A percentile compares a stretch with the other conserved stretches of the same genome.
Evolutionary conservation across 805 yeast genomes (phyloP).

Genomic region (Candida fluviatilis): DNA sequence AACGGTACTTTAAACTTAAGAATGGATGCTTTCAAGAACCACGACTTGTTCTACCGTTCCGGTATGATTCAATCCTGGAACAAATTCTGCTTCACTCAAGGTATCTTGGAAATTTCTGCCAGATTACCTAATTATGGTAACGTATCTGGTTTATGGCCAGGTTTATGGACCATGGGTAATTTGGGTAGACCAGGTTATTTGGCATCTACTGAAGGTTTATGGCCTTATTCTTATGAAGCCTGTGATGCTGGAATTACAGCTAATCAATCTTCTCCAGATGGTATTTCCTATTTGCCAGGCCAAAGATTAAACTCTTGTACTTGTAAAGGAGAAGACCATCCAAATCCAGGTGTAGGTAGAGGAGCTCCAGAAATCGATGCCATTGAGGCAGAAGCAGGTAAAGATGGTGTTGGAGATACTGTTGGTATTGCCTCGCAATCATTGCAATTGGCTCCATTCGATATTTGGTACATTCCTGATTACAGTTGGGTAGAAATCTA

Average conservation of each 20-base stretch:
- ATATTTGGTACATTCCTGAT: slow-evolving; percentile 92
- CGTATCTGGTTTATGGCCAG: slow-evolving; percentile 38
- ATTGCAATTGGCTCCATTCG: slow-evolving; percentile 87
- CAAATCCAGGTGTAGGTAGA: slow-evolving; percentile 32
- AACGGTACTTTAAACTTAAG: slow-evolving; percentile 32
- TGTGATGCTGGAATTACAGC: slow-evolving; percentile 40
- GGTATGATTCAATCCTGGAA: slow-evolving; percentile 42
- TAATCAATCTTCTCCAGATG: slow-evolving; percentile 38
- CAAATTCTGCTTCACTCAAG: slow-evolving; percentile 33
- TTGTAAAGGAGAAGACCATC: slow-evolving; percentile 34
- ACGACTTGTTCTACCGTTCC: slow-evolving; percentile 31
- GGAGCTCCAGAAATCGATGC: slow-evolving; percentile 75
- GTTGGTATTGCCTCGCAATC: slow-evolving; percentile 86
- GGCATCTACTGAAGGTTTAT: slow-evolving; percentile 34
- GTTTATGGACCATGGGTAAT: slow-evolving; percentile 40
- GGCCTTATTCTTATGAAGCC: slow-evolving; percentile 37
- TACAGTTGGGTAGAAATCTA: slow-evolving; percentile 72
- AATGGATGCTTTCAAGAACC: slow-evolving; percentile 35
- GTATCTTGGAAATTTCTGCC: slow-evolving; percentile 27
- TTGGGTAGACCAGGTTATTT: slow-evolving; percentile 35
- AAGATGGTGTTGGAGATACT: slow-evolving; percentile 23
- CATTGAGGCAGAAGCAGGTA: slow-evolving; percentile 75
- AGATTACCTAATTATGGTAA: slow-evolving; percentile 32
- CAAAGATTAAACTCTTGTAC: slow-evolving; percentile 31
- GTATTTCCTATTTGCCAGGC: slow-evolving; percentile 37